These are phyloP conservation scores for Astrothelium subdiscretum DNA, from an alignment of 495 filamentous ascomycete genomes.

Conservation along the genomic window DNA sequence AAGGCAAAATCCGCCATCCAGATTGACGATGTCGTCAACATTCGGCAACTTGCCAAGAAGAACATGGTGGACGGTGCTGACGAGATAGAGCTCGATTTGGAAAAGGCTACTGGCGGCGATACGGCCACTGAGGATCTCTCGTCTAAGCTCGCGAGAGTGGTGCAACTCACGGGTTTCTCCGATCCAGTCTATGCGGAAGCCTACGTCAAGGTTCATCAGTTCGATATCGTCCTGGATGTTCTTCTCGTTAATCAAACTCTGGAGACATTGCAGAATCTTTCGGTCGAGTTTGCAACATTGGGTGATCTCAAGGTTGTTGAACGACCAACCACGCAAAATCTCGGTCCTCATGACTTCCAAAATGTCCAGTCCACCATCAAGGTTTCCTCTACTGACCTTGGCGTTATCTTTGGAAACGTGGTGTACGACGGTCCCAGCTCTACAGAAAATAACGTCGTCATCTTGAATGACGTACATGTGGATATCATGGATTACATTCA, in stretches of 20 bases:
- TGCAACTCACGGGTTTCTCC: slow-evolving; percentile 96
- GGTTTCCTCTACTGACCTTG: slow-evolving; percentile 95
- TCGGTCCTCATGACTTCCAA: slow-evolving; percentile 90
- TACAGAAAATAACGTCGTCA: slow-evolving; percentile 94
- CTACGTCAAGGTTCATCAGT: slow-evolving; percentile 97
- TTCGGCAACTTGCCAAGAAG: slow-evolving; percentile 90
- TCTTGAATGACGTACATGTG: slow-evolving; percentile 96
- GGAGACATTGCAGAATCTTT: slow-evolving; percentile 93
- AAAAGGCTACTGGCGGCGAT: slow-evolving; percentile 89
- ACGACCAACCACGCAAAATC: slow-evolving; percentile 87
- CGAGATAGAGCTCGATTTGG: slow-evolving; percentile 79
- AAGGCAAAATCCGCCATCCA: slow-evolving; percentile 91
- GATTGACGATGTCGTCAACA: slow-evolving; percentile 86
- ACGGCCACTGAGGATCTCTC: slow-evolving; percentile 70
- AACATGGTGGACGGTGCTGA: slow-evolving; percentile 72
- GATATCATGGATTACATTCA: slow-evolving; percentile 99
- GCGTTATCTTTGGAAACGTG: slow-evolving; percentile 98
- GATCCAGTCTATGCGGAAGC: slow-evolving; percentile 97
- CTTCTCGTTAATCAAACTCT: slow-evolving; percentile 95
- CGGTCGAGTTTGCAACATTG: slow-evolving; percentile 93
- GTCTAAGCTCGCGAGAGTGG: slow-evolving; percentile 89
- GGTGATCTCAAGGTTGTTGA: slow-evolving; percentile 98
- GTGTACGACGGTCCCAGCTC: slow-evolving; percentile 94
- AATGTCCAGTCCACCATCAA: slow-evolving; percentile 99
- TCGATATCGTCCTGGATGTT: slow-evolving; percentile 96